phyloP scores from a whole-genome alignment of 192 early-diverging fungal species.

The Coemansia biformis region DNA sequence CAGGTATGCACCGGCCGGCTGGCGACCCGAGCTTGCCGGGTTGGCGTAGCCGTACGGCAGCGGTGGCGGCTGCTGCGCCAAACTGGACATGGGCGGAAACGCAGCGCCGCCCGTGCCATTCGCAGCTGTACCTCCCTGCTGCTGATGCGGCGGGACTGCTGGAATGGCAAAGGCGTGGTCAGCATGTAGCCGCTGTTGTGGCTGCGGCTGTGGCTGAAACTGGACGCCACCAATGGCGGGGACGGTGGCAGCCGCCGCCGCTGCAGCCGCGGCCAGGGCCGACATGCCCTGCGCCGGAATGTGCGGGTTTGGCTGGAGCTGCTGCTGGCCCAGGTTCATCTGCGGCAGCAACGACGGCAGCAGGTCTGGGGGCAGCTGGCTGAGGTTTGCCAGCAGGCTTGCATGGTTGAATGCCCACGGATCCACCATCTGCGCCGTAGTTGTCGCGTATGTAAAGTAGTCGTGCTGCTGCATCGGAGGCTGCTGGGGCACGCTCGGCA shows the following conservation, averaged over 20 bases:
- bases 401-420: constrained; percentile 45
- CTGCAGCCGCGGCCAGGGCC: constrained; percentile 30
- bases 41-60: constrained; percentile 1
- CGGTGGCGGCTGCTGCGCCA: constrained; percentile 9
- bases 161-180: constrained; percentile 25
- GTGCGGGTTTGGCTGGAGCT: constrained; percentile 8
- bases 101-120: constrained; percentile 8
- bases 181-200: constrained; percentile 11
- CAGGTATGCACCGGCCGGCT: constrained; percentile 11
- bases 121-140: neutral
- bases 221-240: neutral
- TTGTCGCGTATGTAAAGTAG: constrained; percentile 34
- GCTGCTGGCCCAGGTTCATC: constrained; percentile 13
- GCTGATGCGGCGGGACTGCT: constrained; percentile 12
- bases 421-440: constrained; percentile 44
- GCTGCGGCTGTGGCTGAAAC: constrained; percentile 10
- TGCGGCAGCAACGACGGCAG: constrained; percentile 31
- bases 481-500: constrained; percentile 4
- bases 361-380: constrained; percentile 43
- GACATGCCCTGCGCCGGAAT: constrained; percentile 18
- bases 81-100: constrained; percentile 15
- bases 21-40: constrained; percentile 2
- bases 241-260: constrained; percentile 9
- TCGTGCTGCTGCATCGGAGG: constrained; percentile 8
- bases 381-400: constrained; percentile 28